Evolutionary conservation across 2,329 filamentous ascomycete genomes (phyloP).

Genomic region (Aspergillus neotritici): DNA sequence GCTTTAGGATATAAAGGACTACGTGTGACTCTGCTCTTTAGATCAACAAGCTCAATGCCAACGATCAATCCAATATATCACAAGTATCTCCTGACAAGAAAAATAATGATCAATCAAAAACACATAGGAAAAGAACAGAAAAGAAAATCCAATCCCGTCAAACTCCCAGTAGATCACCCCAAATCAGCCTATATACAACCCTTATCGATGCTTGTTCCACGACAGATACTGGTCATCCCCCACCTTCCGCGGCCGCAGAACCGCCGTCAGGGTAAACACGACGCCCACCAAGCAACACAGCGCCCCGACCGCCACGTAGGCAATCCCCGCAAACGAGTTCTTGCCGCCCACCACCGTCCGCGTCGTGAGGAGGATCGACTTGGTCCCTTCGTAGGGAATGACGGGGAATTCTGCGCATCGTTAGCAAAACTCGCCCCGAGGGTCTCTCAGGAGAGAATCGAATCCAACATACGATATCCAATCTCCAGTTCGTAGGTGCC

Average conservation of each 20-base stretch:
- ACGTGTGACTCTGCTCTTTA: background rate
- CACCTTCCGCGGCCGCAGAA: too few species aligned
- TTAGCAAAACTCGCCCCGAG: slow-evolving; percentile 7
- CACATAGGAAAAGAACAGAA: too few species aligned
- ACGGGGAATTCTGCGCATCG: slow-evolving; percentile 67
- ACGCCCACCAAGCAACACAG: slow-evolving; percentile 84
- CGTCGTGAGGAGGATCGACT: slow-evolving; percentile 83
- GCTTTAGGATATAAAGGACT: too few species aligned
- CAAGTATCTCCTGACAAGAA: too few species aligned
- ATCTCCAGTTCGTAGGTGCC: slow-evolving; percentile 76
- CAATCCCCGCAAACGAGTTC: slow-evolving; percentile 93
- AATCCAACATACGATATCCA: slow-evolving; percentile 61
- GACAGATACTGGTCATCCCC: too few species aligned
- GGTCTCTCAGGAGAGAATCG: slow-evolving; percentile 5
- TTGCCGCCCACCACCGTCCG: slow-evolving; percentile 89
- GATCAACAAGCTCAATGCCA: too few species aligned
- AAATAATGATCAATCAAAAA: too few species aligned
- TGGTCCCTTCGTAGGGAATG: slow-evolving; percentile 72
- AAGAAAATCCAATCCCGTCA: too few species aligned
- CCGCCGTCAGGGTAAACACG: slow-evolving; percentile 64
- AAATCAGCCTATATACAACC: too few species aligned
- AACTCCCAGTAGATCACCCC: too few species aligned
- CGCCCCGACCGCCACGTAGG: slow-evolving; percentile 88
- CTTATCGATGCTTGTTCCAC: too few species aligned
- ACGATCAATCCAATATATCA: too few species aligned